Evolutionary conservation across 1,139 yeast species (phyloP).

Genomic region (Wickerhamomyces sp.): DNA sequence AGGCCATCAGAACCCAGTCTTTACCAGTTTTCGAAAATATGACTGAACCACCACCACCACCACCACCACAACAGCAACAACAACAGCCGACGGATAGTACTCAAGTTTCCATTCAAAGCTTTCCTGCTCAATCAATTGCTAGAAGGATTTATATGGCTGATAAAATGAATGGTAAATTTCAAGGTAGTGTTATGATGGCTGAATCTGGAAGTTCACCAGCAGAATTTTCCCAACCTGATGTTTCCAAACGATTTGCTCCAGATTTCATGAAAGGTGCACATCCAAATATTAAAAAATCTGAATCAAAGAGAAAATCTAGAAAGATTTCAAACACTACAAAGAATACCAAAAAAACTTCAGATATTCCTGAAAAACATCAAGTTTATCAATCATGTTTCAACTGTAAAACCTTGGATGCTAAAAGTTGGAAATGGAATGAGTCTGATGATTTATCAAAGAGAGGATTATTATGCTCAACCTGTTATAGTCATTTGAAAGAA

Average conservation of each 20-base stretch:
- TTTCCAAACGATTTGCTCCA: slow-evolving; percentile 23
- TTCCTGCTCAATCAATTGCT: slow-evolving; percentile 34
- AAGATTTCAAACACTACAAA: slow-evolving; percentile 2
- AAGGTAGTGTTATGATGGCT: background rate
- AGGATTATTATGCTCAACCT: slow-evolving; percentile 20
- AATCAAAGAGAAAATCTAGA: slow-evolving; percentile 6
- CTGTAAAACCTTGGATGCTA: slow-evolving; percentile 19
- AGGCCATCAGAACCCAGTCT: slow-evolving; percentile 64
- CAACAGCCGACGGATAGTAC: too few species aligned
- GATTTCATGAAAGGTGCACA: slow-evolving; percentile 15
- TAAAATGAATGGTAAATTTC: slow-evolving; percentile 9
- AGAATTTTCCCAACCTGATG: slow-evolving; percentile 9
- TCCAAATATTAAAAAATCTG: slow-evolving; percentile 3
- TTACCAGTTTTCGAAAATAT: slow-evolving; percentile 49
- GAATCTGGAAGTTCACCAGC: slow-evolving; percentile 7
- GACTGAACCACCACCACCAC: slow-evolving; percentile 30
- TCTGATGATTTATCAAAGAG: slow-evolving; percentile 17
- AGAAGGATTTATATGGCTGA: slow-evolving; percentile 38
- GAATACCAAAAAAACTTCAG: background rate
- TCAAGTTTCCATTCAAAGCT: too few species aligned
- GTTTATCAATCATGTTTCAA: slow-evolving; percentile 19
- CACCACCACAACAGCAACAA: too few species aligned
- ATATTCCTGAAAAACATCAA: slow-evolving; percentile 9
- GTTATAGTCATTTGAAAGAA: slow-evolving; percentile 18
- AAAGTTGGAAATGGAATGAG: slow-evolving; percentile 24